phyloP scores from a whole-genome alignment of 495 filamentous ascomycete genomes.

The Penicillium salamii region DNA sequence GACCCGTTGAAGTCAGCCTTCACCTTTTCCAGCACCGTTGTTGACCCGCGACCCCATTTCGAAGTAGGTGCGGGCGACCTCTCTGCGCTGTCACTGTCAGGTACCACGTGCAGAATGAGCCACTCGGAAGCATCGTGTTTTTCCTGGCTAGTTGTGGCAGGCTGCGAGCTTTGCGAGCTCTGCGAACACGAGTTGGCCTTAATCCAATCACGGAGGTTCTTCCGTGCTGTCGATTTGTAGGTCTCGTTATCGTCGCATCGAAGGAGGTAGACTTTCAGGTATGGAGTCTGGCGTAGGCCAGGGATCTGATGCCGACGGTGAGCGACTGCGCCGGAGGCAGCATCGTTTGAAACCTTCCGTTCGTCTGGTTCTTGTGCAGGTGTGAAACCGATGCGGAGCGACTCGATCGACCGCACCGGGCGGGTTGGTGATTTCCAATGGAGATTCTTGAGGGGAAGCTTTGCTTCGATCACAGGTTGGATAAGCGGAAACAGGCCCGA shows the following conservation, averaged over 20 bases:
- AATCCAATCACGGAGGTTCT: slow-evolving; percentile 86
- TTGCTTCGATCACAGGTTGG: slow-evolving; percentile 69
- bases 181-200: slow-evolving; percentile 60
- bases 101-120: slow-evolving; percentile 88
- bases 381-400: slow-evolving; percentile 83
- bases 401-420: slow-evolving; percentile 86
- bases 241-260: slow-evolving; percentile 92
- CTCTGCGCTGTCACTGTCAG: slow-evolving; percentile 58
- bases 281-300: slow-evolving; percentile 87
- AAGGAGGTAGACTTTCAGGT: slow-evolving; percentile 85
- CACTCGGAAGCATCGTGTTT: slow-evolving; percentile 96
- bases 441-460: slow-evolving; percentile 86
- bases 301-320: slow-evolving; percentile 93
- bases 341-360: slow-evolving; percentile 37
- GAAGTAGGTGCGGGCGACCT: slow-evolving; percentile 66
- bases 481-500: slow-evolving; percentile 78
- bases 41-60: slow-evolving; percentile 76
- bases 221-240: slow-evolving; percentile 77
- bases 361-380: slow-evolving; percentile 44
- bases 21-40: slow-evolving; percentile 84
- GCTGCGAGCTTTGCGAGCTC: slow-evolving; percentile 27
- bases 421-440: slow-evolving; percentile 95
- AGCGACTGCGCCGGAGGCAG: slow-evolving; percentile 32
- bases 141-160: slow-evolving; percentile 54
- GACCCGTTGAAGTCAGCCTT: slow-evolving; percentile 87